Evolutionary conservation across 2,329 filamentous ascomycete genomes (phyloP), one percentile per base, ranked within the genome.

Genomic region (Aspergillus piperis): DNA sequence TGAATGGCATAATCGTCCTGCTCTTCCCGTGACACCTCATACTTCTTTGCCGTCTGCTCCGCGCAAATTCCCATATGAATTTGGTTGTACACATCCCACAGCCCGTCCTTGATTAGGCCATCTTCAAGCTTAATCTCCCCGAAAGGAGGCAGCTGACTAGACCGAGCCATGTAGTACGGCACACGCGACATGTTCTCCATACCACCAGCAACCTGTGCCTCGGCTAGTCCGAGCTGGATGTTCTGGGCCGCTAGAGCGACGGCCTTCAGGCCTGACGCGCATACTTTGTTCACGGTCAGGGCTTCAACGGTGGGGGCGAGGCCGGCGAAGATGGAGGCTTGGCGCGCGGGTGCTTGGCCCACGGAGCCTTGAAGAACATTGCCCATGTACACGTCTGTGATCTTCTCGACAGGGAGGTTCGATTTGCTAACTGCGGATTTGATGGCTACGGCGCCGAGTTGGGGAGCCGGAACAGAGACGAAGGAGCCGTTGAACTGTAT

Each of bases 141-240:
- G 71, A 98, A 97, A 0, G 92, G 82, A 1, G 93, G 91, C 68
- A 95, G 83, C 63, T 90, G 86, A 71, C 88, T 91, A n/a, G 92
- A 87, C 32, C 95, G 87, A 7, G 90, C 88, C 30, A 96, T 80
- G 74, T 97, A 98, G 78, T 96, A 96, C 2, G 95, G 95, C 4
- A 96, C 92, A 41, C 90, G 86, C 5, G 91, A 91, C 95, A 99
- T 99, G 78, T 91, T 97, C 81, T 99, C 95, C 90, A 99, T 97
- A 57, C 95, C 95, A 63, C 95, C 95, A 1, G 95, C 95, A 7
- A 98, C 84, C 75, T 96, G 90, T 0, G 90, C 93, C 71, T 96
- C 91, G 15, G 92, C 86, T 8, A 96, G 84, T 5, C 95, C 94
- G 10, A 99, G 85, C 78, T 97, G 91, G 69, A 98, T 96, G 72